Evolutionary conservation across 768 basidiomycete species (phyloP).

Genomic region (Phlegmacium glaucopus): DNA sequence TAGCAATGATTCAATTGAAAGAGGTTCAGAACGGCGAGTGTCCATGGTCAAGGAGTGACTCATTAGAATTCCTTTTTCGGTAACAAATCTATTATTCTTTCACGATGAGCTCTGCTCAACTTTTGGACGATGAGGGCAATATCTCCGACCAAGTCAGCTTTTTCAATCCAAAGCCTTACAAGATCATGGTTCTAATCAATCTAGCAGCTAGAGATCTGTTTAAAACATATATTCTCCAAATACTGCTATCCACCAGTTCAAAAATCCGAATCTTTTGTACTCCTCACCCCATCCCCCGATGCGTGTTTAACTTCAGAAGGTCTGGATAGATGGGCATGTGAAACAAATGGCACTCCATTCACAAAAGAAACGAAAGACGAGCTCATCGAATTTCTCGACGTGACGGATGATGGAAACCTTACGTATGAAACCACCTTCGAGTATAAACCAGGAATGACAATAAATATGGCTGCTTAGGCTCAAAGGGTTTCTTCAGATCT

Average conservation of each 20-base stretch:
- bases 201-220: constrained; percentile 59
- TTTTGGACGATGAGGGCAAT: constrained; percentile 42
- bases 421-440: constrained; percentile 62
- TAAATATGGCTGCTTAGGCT: constrained; percentile 39
- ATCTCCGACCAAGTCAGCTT: constrained; percentile 53
- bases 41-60: constrained; percentile 34
- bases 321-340: constrained; percentile 71
- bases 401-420: constrained; percentile 64
- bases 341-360: constrained; percentile 83
- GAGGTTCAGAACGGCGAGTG: constrained; percentile 55
- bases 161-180: not conserved
- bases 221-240: constrained; percentile 77
- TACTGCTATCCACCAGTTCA: constrained; percentile 54
- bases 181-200: constrained; percentile 1
- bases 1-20: constrained; percentile 86
- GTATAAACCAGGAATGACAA: constrained; percentile 28
- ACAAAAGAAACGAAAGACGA: constrained; percentile 76
- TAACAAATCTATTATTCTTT: no score
- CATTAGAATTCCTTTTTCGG: no score
- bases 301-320: constrained; percentile 59
- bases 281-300: constrained; percentile 48
- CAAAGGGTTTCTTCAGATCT: constrained; percentile 79
- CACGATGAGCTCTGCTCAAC: no score
- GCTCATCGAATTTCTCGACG: constrained; percentile 70
- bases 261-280: constrained; percentile 9